Conservation (phyloP, 768 basidiomycete species). For the Hypsizygus marmoreus region DNA sequence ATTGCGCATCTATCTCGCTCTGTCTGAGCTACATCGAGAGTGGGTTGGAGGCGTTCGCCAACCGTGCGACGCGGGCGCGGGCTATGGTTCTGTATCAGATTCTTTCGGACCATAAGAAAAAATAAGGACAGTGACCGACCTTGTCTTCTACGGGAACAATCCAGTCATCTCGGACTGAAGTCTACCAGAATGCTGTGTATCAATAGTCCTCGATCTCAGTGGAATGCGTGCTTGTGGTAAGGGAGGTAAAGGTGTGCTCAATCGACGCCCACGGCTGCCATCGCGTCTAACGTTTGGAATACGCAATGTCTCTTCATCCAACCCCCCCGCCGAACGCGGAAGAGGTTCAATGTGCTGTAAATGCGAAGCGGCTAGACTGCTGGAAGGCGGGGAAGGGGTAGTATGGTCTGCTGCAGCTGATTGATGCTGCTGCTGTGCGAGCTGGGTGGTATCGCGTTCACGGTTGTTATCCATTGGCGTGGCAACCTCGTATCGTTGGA, state of each 20-base stretch:
- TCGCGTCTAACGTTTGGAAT: slow-evolving; percentile 5
- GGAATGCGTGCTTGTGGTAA: slow-evolving; percentile 13
- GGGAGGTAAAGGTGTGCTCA: slow-evolving; percentile 18
- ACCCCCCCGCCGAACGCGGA: slow-evolving; percentile 10
- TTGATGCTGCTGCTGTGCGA: no score
- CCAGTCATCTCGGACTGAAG: slow-evolving; percentile 36
- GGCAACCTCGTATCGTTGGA: no score
- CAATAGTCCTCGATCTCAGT: slow-evolving; percentile 11
- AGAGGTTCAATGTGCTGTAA: slow-evolving; percentile 1
- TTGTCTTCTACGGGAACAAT: slow-evolving; percentile 33
- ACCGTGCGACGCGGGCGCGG: slow-evolving; percentile 36
- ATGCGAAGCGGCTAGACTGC: no score
- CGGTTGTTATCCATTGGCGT: no score
- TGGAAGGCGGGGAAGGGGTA: no score
- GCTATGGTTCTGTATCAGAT: background rate
- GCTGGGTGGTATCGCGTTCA: no score
- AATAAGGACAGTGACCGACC: background rate
- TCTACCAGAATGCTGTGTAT: slow-evolving; percentile 15
- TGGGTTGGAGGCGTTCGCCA: slow-evolving; percentile 56
- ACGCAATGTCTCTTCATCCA: slow-evolving; percentile 6
- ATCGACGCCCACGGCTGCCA: slow-evolving; percentile 26
- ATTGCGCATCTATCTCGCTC: slow-evolving; percentile 49
- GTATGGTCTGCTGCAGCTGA: no score
- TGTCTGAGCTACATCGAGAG: slow-evolving; percentile 44
- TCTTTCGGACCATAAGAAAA: background rate